Conservation (phyloP, 2,329 filamentous ascomycete genomes). For the Trichoderma endophyticum region DNA sequence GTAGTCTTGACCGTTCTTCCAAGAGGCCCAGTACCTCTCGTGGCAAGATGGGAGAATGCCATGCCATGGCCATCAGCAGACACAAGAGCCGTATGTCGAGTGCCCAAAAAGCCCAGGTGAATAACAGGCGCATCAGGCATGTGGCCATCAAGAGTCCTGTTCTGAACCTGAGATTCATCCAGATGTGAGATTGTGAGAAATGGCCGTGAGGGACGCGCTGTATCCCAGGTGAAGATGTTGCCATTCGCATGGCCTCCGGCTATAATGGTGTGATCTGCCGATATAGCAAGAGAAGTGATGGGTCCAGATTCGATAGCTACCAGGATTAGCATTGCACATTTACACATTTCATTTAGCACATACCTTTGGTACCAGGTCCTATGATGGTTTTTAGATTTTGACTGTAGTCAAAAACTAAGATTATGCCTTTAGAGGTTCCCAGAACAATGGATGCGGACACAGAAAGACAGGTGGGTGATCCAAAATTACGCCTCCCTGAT, state of each 20-base stretch:
- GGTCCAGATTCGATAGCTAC: conserved; percentile 85
- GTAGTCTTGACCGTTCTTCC: conserved; percentile 85
- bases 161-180: conserved; percentile 60
- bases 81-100: conserved; percentile 87
- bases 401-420: conserved; percentile 95
- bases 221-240: conserved; percentile 96
- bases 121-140: conserved; percentile 72
- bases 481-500: conserved; percentile 86
- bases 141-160: conserved; percentile 76
- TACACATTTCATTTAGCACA: neutral
- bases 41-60: conserved; percentile 97
- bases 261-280: conserved; percentile 88
- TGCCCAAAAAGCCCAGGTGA: conserved; percentile 93
- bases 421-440: conserved; percentile 90
- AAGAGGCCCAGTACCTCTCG: conserved; percentile 81
- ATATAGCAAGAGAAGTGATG: conserved; percentile 83
- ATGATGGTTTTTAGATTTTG: conserved; percentile 93
- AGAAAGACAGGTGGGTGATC: conserved; percentile 81
- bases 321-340: conserved; percentile 29
- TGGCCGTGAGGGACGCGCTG: conserved; percentile 73
- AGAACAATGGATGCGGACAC: conserved; percentile 86
- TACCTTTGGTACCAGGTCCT: conserved; percentile 86
- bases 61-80: conserved; percentile 94
- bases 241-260: conserved; percentile 87
- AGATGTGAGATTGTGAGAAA: conserved; percentile 85